Percentiles rank a stretch among this genome's conserved stretches.
These are phyloP conservation scores for Cerioporus squamosus DNA, from an alignment of 1,284 basidiomycete species.

Conservation along the genomic window DNA sequence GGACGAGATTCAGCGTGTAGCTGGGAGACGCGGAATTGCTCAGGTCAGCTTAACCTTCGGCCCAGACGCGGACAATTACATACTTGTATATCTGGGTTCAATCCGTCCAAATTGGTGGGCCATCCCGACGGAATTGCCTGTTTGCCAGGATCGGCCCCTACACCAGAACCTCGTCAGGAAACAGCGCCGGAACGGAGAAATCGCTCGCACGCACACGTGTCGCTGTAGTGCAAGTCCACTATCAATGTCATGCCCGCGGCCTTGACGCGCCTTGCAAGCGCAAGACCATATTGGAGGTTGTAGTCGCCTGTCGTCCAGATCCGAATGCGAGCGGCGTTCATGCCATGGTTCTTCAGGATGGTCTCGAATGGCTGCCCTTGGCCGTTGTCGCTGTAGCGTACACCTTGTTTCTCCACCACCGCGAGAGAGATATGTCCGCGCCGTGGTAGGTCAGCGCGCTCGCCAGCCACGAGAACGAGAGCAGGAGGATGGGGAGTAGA, in stretches of 20 bases:
- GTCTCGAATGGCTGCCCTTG: constrained; percentile 50
- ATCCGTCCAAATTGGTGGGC: constrained; percentile 52
- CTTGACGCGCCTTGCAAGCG: constrained; percentile 57
- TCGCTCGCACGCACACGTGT: constrained; percentile 51
- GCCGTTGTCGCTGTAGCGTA: constrained; percentile 51
- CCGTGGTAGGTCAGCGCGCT: constrained; percentile 50
- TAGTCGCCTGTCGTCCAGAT: constrained; percentile 67
- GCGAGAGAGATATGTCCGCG: constrained; percentile 62
- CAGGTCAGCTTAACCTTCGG: background rate
- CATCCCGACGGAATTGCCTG: constrained; percentile 63
- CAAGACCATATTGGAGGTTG: constrained; percentile 56
- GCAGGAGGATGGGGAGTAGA: constrained; percentile 17
- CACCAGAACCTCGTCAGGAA: background rate
- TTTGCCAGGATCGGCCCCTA: constrained; percentile 67
- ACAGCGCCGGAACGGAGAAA: background rate
- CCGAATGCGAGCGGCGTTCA: constrained; percentile 61
- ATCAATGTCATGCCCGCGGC: constrained; percentile 61
- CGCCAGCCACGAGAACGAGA: constrained; percentile 19
- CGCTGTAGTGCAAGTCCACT: constrained; percentile 66
- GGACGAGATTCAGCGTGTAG: constrained; percentile 57
- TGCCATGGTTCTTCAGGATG: constrained; percentile 57
- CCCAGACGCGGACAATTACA: constrained; percentile 15
- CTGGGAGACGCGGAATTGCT: constrained; percentile 31
- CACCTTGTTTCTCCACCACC: constrained; percentile 55
- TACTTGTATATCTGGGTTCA: constrained; percentile 61